phyloP scores from a whole-genome alignment of 768 basidiomycete genomes.

The Baorangia bicolor region DNA sequence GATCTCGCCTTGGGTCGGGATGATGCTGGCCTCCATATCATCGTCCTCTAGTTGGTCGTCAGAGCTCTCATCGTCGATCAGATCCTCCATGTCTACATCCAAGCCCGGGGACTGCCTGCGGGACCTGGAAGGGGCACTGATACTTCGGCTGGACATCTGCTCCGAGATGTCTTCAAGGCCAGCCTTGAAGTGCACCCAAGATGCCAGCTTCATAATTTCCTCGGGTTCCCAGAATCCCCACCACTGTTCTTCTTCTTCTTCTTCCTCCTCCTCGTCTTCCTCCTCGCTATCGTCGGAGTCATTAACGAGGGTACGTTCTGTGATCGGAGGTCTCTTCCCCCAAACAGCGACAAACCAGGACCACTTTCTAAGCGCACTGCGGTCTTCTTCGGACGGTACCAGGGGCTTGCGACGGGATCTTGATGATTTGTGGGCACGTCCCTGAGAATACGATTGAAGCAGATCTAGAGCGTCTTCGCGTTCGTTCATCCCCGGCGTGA shows the following conservation, averaged over 20 bases:
- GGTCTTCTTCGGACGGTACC: conserved; percentile 46
- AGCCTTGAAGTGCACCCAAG: conserved; percentile 59
- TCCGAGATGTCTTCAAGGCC: conserved; percentile 33
- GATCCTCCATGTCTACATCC: conserved; percentile 24
- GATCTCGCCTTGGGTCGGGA: conserved; percentile 36
- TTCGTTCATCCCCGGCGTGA: conserved; percentile 60
- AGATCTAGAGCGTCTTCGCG: conserved; percentile 45
- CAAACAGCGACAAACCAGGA: conserved; percentile 77
- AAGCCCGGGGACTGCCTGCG: neutral
- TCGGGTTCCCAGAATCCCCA: conserved; percentile 70
- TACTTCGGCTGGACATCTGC: conserved; percentile 6
- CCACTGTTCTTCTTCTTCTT: conserved; percentile 51
- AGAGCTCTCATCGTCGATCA: conserved; percentile 5
- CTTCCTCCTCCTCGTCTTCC: conserved; percentile 33
- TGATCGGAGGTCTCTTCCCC: conserved; percentile 50
- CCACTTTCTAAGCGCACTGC: conserved; percentile 59
- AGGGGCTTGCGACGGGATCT: conserved; percentile 41
- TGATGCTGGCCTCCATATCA: neutral
- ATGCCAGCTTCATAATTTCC: conserved; percentile 63
- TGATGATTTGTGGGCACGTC: conserved; percentile 30
- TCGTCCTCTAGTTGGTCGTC: conserved; percentile 5
- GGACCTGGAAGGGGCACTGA: neutral
- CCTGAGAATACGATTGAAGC: conserved; percentile 26
- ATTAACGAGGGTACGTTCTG: conserved; percentile 26
- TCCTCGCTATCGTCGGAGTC: conserved; percentile 28